These are phyloP conservation scores for Teratosphaeria viscida DNA, from an alignment of 2,329 filamentous ascomycete genomes.

Conservation along the genomic window DNA sequence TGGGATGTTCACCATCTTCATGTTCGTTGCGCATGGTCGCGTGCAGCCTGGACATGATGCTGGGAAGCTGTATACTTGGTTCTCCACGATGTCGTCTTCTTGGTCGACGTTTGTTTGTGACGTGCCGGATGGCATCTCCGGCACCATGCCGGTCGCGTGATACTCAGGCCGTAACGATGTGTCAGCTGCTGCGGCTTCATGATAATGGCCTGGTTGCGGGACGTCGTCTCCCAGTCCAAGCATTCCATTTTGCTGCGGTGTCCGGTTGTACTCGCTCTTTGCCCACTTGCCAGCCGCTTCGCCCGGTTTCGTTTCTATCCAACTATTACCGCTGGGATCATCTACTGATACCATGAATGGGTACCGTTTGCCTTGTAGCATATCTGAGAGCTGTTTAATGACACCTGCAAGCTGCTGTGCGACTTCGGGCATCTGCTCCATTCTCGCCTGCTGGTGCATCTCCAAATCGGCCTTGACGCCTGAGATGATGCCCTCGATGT, in stretches of 20 bases:
- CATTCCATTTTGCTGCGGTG: constrained; percentile 72
- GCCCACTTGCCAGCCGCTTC: constrained; percentile 80
- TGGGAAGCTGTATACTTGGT: constrained; percentile 88
- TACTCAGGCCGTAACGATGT: constrained; percentile 47
- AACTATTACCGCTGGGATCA: constrained; percentile 90
- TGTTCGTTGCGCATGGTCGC: constrained; percentile 77
- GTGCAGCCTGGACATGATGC: constrained; percentile 85
- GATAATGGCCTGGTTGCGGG: constrained; percentile 25
- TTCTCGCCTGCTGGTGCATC: constrained; percentile 71
- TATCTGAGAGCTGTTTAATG: constrained; percentile 61
- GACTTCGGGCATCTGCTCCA: constrained; percentile 65
- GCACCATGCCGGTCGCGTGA: constrained; percentile 35
- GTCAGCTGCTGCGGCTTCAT: constrained; percentile 39
- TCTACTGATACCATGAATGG: constrained; percentile 84
- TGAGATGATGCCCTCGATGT: constrained; percentile 77
- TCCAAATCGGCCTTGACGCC: constrained; percentile 73
- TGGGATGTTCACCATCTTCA: constrained; percentile 98
- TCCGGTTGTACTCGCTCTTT: constrained; percentile 73
- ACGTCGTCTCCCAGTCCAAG: constrained; percentile 58
- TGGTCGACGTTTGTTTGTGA: constrained; percentile 32
- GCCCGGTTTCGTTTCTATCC: constrained; percentile 73
- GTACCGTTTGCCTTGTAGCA: constrained; percentile 66
- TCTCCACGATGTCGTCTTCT: constrained; percentile 71
- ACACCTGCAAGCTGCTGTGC: constrained; percentile 68
- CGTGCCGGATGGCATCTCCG: constrained; percentile 25